phyloP scores from a whole-genome alignment of 1,139 yeast species.

The Trichomonascaceae sp. region DNA sequence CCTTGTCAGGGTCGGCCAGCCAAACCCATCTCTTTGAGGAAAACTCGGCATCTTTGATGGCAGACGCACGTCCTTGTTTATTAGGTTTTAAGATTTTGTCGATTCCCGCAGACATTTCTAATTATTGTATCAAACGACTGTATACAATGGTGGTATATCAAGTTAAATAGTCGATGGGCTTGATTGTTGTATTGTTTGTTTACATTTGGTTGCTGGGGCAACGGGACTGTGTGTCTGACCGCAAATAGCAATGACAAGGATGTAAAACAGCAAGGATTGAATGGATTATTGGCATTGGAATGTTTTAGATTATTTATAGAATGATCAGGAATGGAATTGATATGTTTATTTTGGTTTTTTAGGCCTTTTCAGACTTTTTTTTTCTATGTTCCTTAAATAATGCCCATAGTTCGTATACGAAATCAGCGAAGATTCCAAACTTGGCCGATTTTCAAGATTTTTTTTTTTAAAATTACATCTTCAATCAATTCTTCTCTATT shows the following conservation, averaged over 20 bases:
- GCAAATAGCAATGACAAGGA: neutral
- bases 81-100: constrained; percentile 4
- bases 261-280: neutral
- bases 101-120: neutral
- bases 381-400: neutral
- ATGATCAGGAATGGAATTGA: neutral
- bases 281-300: neutral
- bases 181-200: constrained; percentile 5
- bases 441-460: neutral
- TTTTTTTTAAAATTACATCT: neutral
- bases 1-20: constrained; percentile 64
- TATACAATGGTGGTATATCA: neutral
- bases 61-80: neutral
- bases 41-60: constrained; percentile 42
- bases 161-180: neutral
- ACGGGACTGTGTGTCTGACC: neutral
- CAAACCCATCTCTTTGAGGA: constrained; percentile 66
- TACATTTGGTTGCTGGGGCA: constrained; percentile 7
- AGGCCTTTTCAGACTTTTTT: neutral
- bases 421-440: neutral
- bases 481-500: neutral
- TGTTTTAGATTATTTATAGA: neutral
- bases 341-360: neutral
- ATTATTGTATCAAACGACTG: no score
- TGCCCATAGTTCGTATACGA: neutral